These are phyloP conservation scores for Naganishia sp. DNA, from an alignment of 1,284 basidiomycete species.

Conservation along the genomic window DNA sequence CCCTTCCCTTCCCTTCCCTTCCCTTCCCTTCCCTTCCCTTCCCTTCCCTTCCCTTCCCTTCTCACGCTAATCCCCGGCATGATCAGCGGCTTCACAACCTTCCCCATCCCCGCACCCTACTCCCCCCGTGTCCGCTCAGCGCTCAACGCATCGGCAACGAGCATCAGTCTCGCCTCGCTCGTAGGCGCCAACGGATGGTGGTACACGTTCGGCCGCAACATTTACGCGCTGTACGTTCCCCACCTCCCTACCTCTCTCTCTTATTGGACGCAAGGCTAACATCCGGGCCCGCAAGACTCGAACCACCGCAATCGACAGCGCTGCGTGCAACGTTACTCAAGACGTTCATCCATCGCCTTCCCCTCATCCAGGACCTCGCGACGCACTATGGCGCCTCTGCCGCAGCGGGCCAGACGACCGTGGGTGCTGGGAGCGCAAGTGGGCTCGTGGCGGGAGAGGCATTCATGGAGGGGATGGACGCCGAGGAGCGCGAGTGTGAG, in stretches of 20 bases:
- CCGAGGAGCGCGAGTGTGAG: slow-evolving; percentile 81
- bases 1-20: no score
- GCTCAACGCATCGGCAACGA: slow-evolving; percentile 76
- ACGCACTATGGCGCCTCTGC: slow-evolving; percentile 76
- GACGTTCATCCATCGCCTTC: slow-evolving; percentile 76
- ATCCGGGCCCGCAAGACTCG: slow-evolving; percentile 58
- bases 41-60: no score
- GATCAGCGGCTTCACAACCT: slow-evolving; percentile 76
- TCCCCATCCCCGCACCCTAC: slow-evolving; percentile 76
- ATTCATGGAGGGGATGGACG: slow-evolving; percentile 84
- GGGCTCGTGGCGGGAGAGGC: slow-evolving; percentile 64
- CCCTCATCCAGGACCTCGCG: slow-evolving; percentile 82
- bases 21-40: no score
- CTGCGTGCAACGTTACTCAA: slow-evolving; percentile 71
- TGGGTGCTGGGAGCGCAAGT: slow-evolving; percentile 50
- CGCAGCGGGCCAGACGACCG: background rate
- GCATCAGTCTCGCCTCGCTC: slow-evolving; percentile 73
- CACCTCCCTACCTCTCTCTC: no score
- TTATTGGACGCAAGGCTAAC: no score
- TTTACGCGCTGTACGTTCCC: slow-evolving; percentile 68
- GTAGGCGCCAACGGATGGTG: slow-evolving; percentile 84
- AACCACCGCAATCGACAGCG: slow-evolving; percentile 67
- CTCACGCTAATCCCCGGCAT: slow-evolving; percentile 5
- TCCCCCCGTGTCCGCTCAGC: slow-evolving; percentile 74
- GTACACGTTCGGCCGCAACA: slow-evolving; percentile 83